Evolutionary conservation across 495 filamentous ascomycete species (phyloP).

Genomic region (Hyaloscypha hepaticicola): DNA sequence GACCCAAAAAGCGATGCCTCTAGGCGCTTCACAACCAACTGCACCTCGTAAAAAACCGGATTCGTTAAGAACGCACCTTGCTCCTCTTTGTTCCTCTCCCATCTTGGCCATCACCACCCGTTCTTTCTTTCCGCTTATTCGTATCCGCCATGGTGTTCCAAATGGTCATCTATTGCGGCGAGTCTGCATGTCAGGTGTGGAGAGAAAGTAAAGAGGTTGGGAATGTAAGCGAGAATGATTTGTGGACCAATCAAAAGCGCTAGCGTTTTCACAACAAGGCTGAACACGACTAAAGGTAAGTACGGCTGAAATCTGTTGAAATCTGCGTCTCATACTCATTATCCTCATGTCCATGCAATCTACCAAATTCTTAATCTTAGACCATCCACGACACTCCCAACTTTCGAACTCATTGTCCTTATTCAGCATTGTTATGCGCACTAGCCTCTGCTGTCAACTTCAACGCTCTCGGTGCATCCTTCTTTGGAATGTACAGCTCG

Average conservation of each 20-base stretch:
- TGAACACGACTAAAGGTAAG: too few relatives aligned
- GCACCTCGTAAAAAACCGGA: neutral
- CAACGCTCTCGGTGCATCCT: conserved; percentile 74
- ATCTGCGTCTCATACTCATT: too few relatives aligned
- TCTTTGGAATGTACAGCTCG: conserved; percentile 80
- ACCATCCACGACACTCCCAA: neutral
- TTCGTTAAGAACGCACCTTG: conserved; percentile 19
- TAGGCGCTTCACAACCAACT: neutral
- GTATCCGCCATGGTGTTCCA: conserved; percentile 18
- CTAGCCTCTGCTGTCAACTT: conserved; percentile 70
- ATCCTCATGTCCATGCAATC: too few relatives aligned
- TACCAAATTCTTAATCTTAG: neutral
- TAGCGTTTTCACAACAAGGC: neutral
- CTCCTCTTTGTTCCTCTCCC: conserved; percentile 18
- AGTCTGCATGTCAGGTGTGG: neutral
- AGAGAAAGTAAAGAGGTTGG: neutral
- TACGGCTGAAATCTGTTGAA: too few relatives aligned
- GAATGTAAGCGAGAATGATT: neutral
- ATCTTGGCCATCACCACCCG: conserved; percentile 6
- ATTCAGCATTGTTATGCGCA: conserved; percentile 51
- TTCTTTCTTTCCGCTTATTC: conserved; percentile 22
- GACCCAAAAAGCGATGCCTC: too few relatives aligned
- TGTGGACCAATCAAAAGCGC: neutral
- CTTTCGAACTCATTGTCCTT: neutral
- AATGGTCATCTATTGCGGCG: neutral